These are phyloP conservation scores for Colletotrichum truncatum DNA, from an alignment of 2,329 filamentous ascomycete genomes.

Conservation along the genomic window DNA sequence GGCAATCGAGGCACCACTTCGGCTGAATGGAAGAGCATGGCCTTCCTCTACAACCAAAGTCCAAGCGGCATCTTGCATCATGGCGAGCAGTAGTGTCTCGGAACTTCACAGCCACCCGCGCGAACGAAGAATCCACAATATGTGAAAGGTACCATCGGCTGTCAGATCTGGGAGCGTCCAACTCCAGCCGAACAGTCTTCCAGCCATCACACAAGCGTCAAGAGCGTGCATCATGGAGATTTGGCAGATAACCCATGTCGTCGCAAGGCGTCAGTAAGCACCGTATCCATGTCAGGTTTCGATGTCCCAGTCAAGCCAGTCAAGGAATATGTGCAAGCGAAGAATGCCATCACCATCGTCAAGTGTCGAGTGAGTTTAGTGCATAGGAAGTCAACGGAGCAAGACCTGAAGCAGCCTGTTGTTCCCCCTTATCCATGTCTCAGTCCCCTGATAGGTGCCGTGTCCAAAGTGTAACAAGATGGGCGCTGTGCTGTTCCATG, in stretches of 20 bases:
- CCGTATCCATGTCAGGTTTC: slow-evolving; percentile 26
- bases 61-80: slow-evolving; percentile 4
- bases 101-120: slow-evolving; percentile 6
- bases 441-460: background rate
- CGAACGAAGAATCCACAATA: background rate
- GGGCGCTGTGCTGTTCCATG: slow-evolving; percentile 25
- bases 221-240: slow-evolving; percentile 22
- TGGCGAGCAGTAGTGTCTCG: slow-evolving; percentile 3
- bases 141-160: background rate
- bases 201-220: slow-evolving; percentile 15
- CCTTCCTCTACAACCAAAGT: background rate
- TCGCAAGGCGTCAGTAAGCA: slow-evolving; percentile 24
- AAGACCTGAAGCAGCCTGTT: slow-evolving; percentile 9
- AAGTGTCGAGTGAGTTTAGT: slow-evolving; percentile 24
- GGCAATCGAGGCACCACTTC: slow-evolving; percentile 35
- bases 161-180: background rate
- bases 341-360: slow-evolving; percentile 30
- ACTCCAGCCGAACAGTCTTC: background rate
- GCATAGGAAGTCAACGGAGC: slow-evolving; percentile 28
- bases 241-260: slow-evolving; percentile 19
- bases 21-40: background rate
- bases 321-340: slow-evolving; percentile 29
- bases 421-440: background rate
- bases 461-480: slow-evolving; percentile 24
- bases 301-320: slow-evolving; percentile 25